Evolutionary conservation across 2,329 filamentous ascomycete genomes (phyloP).

Genomic region (Fusarium fujikuroi): DNA sequence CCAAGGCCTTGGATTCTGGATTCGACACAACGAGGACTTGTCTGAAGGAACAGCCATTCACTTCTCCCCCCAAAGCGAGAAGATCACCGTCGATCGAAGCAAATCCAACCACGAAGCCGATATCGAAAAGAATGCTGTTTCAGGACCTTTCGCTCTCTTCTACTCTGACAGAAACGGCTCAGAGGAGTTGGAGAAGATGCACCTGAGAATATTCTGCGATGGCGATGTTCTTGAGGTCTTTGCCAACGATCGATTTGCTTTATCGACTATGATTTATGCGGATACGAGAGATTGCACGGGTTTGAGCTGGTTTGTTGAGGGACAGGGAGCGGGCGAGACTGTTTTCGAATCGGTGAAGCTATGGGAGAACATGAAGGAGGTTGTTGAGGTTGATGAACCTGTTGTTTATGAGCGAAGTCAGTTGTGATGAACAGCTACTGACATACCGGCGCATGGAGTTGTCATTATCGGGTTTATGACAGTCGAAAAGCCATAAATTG

Average conservation of each 20-base stretch:
- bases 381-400: conserved; percentile 24
- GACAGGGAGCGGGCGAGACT: background rate
- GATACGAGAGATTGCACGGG: conserved; percentile 27
- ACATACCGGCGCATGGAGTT: background rate
- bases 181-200: conserved; percentile 37
- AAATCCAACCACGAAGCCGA: conserved; percentile 45
- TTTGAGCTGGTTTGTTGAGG: conserved; percentile 43
- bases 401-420: conserved; percentile 24
- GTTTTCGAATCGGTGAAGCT: conserved; percentile 37
- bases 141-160: conserved; percentile 60
- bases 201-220: conserved; percentile 41
- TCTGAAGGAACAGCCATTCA: conserved; percentile 51
- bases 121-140: conserved; percentile 50
- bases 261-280: conserved; percentile 44
- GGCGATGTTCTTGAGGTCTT: conserved; percentile 43
- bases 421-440: background rate
- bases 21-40: conserved; percentile 43
- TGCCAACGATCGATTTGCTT: conserved; percentile 43
- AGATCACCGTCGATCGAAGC: conserved; percentile 53
- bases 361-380: conserved; percentile 36
- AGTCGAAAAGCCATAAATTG: background rate
- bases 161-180: conserved; percentile 1
- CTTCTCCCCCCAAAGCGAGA: conserved; percentile 53
- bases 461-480: background rate
- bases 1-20: conserved; percentile 35